These are phyloP conservation scores for Neonectria coccinea DNA, from an alignment of 2,329 filamentous ascomycete species.

Conservation along the genomic window DNA sequence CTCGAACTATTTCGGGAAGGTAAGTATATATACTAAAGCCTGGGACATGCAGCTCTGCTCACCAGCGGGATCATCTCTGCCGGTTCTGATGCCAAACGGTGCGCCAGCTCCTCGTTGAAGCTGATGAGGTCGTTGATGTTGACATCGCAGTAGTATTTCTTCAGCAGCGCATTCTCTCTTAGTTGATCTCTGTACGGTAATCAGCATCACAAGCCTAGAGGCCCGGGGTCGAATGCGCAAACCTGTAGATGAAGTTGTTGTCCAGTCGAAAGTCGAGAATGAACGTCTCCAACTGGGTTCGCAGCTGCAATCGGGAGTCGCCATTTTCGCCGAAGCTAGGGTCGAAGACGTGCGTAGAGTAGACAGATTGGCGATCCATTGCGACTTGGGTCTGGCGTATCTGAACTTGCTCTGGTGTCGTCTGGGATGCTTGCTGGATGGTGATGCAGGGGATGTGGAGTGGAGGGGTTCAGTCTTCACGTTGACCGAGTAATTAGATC, in stretches of 20 bases:
- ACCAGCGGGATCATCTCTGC: constrained; percentile 93
- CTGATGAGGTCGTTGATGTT: constrained; percentile 96
- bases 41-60: constrained; percentile 45
- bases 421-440: constrained; percentile 19
- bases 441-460: constrained; percentile 40
- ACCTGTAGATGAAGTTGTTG: constrained; percentile 96
- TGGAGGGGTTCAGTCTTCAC: constrained; percentile 40
- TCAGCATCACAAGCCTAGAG: constrained; percentile 23
- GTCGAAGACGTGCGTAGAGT: constrained; percentile 84
- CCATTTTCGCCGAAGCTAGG: constrained; percentile 73
- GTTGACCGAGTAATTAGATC: constrained; percentile 35
- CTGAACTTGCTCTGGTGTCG: constrained; percentile 23
- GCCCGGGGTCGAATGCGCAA: constrained; percentile 38
- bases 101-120: constrained; percentile 94
- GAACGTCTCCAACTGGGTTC: constrained; percentile 87
- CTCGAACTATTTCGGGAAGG: constrained; percentile 77
- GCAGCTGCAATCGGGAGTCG: constrained; percentile 78
- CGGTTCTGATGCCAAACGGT: constrained; percentile 88
- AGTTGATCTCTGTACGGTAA: constrained; percentile 82
- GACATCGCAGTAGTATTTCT: constrained; percentile 95
- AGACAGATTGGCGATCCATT: constrained; percentile 92
- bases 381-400: constrained; percentile 26
- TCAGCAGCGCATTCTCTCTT: constrained; percentile 91
- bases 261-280: constrained; percentile 94
- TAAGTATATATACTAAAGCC: constrained; percentile 21